Evolutionary conservation across 352 stramenopile genomes (phyloP).

Genomic region (Pythium folliculosum): DNA sequence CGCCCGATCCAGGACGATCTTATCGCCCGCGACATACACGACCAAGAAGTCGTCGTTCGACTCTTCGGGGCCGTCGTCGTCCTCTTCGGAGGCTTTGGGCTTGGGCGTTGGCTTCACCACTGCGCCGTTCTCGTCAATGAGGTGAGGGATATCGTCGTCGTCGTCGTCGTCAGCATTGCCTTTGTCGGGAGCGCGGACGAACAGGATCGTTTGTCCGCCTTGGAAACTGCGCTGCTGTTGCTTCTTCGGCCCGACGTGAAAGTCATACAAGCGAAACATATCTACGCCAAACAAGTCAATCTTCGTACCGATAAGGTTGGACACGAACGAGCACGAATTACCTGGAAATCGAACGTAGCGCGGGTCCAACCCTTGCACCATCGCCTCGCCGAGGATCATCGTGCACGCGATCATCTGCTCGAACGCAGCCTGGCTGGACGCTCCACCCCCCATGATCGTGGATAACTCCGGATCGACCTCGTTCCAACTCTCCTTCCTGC

Average conservation of each 20-base stretch:
- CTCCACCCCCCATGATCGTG: conserved; percentile 56
- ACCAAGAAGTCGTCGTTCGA: conserved; percentile 56
- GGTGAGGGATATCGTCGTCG: conserved; percentile 27
- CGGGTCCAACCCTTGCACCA: conserved; percentile 79
- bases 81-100: conserved; percentile 3
- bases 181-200: conserved; percentile 50
- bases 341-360: conserved; percentile 79
- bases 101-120: conserved; percentile 20
- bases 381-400: conserved; percentile 81
- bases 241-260: conserved; percentile 75
- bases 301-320: too few relatives aligned
- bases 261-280: conserved; percentile 81
- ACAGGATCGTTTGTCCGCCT: conserved; percentile 60
- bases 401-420: conserved; percentile 87
- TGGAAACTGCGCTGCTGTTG: conserved; percentile 48
- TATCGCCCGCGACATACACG: conserved; percentile 70
- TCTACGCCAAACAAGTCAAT: conserved; percentile 27
- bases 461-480: background rate
- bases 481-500: background rate
- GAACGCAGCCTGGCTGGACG: conserved; percentile 69
- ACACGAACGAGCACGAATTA: too few relatives aligned
- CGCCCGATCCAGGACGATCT: conserved; percentile 67
- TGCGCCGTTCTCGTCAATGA: conserved; percentile 19
- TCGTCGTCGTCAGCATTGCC: conserved; percentile 28
- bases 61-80: conserved; percentile 33